Percentiles rank a stretch among this genome's conserved stretches.
Evolutionary conservation across 2,329 filamentous ascomycete genomes (phyloP).

Genomic region (Aspergillus clavatus): DNA sequence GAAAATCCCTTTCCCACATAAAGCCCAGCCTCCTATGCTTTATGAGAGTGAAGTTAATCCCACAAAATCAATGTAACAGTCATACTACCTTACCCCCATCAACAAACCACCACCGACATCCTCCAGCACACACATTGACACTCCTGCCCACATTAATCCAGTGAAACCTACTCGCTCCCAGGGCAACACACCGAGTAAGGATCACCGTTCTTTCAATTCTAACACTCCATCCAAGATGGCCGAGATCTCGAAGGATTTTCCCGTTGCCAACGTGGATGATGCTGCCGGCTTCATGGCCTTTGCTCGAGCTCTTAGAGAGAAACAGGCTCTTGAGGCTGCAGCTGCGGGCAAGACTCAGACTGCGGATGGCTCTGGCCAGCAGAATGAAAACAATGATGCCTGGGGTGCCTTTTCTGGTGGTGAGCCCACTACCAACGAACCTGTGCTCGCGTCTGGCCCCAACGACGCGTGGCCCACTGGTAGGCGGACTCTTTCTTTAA

Average conservation of each 20-base stretch:
- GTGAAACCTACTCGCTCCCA: not conserved
- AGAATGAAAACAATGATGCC: conserved; percentile 3
- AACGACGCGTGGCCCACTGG: not conserved
- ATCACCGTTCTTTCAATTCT: not conserved
- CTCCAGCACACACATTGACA: not conserved
- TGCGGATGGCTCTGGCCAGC: conserved; percentile 6
- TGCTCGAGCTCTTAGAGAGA: conserved; percentile 15
- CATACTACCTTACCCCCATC: not conserved
- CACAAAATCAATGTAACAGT: conserved; percentile 1
- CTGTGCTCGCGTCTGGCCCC: not conserved
- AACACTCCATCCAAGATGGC: conserved; percentile 3
- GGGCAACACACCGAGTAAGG: not conserved
- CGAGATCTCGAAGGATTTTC: not conserved
- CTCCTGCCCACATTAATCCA: not conserved
- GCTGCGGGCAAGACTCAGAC: not conserved
- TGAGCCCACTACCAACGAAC: not conserved
- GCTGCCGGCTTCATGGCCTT: conserved; percentile 26
- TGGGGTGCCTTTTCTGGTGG: not conserved
- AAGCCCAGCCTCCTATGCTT: too few relatives aligned
- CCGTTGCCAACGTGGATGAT: conserved; percentile 21
- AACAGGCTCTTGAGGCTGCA: not conserved
- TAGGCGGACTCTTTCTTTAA: conserved; percentile 1
- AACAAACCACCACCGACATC: not conserved
- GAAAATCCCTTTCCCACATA: not conserved
- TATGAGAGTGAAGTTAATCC: conserved; percentile 1